phyloP scores from a whole-genome alignment of 768 basidiomycete genomes.

The Fomitopsis pulvina region DNA sequence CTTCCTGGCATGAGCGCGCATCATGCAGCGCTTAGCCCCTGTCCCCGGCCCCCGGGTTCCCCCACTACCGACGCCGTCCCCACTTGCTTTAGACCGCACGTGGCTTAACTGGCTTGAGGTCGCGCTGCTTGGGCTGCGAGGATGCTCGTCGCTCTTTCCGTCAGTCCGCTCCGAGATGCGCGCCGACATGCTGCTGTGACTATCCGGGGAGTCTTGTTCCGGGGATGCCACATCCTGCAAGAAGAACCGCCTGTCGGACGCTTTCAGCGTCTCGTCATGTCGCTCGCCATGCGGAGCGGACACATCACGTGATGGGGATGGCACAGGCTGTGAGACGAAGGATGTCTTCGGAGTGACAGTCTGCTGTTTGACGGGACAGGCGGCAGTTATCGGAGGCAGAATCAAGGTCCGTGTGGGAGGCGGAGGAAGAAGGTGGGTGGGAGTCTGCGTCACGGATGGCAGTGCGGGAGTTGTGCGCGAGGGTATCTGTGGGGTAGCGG shows the following conservation, averaged over 20 bases:
- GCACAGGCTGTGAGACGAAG: background rate
- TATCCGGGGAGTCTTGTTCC: constrained; percentile 30
- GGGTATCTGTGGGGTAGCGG: constrained; percentile 47
- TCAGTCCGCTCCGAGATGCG: constrained; percentile 12
- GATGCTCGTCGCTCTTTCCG: constrained; percentile 1
- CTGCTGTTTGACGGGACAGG: constrained; percentile 2
- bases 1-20: constrained; percentile 21
- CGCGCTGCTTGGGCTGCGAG: constrained; percentile 25
- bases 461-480: constrained; percentile 20
- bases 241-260: constrained; percentile 38
- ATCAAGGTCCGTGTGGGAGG: constrained; percentile 16
- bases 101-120: constrained; percentile 26
- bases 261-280: constrained; percentile 27
- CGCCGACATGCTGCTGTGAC: background rate
- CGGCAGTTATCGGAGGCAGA: constrained; percentile 6
- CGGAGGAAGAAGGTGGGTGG: constrained; percentile 25
- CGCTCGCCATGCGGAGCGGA: constrained; percentile 4
- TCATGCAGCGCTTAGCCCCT: constrained; percentile 13
- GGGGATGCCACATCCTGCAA: constrained; percentile 34
- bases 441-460: constrained; percentile 21
- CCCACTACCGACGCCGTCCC: constrained; percentile 10
- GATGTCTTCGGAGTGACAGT: background rate
- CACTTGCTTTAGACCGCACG: constrained; percentile 18
- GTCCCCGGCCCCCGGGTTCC: constrained; percentile 6
- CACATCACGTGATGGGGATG: constrained; percentile 1